These are phyloP conservation scores for Oenanthe javanica DNA, from an alignment of 140 eudicot genomes.

Conservation along the genomic window DNA sequence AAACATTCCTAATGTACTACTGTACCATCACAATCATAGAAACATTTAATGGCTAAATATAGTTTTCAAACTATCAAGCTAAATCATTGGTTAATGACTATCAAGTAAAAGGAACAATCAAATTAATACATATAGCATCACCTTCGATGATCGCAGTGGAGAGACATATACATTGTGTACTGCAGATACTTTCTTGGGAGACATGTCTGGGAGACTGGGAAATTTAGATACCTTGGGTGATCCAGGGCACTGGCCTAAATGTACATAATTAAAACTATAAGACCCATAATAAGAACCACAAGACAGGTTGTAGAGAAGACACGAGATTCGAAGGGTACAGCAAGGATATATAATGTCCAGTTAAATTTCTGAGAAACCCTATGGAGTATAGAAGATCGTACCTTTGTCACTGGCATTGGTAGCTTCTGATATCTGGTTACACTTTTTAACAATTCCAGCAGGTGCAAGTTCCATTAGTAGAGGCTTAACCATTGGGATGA, in stretches of 20 bases:
- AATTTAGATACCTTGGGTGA: slow-evolving; percentile 78
- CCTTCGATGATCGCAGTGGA: slow-evolving; percentile 96
- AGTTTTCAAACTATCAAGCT: not conserved
- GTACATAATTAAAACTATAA: not conserved
- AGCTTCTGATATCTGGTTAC: slow-evolving; percentile 41
- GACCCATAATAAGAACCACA: not conserved
- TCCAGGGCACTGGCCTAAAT: slow-evolving; percentile 65
- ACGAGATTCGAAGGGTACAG: slow-evolving; percentile 7
- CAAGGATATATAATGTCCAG: not conserved
- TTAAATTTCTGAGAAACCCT: not conserved
- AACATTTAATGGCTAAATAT: not conserved
- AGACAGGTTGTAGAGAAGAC: not conserved
- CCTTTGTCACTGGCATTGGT: slow-evolving; percentile 46
- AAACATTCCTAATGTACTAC: not conserved
- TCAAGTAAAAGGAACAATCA: not conserved
- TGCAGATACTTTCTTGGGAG: slow-evolving; percentile 91
- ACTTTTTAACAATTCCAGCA: slow-evolving; percentile 35
- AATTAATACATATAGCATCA: slow-evolving; percentile 15
- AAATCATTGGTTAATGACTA: not conserved
- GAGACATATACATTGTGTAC: slow-evolving; percentile 90
- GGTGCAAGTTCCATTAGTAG: slow-evolving; percentile 78
- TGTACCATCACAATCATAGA: not conserved
- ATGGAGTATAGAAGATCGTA: slow-evolving; percentile 15
- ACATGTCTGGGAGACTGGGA: slow-evolving; percentile 97
- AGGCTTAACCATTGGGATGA: slow-evolving; percentile 79